Conservation (phyloP, 768 basidiomycete genomes). For the Boletus patriciae region DNA sequence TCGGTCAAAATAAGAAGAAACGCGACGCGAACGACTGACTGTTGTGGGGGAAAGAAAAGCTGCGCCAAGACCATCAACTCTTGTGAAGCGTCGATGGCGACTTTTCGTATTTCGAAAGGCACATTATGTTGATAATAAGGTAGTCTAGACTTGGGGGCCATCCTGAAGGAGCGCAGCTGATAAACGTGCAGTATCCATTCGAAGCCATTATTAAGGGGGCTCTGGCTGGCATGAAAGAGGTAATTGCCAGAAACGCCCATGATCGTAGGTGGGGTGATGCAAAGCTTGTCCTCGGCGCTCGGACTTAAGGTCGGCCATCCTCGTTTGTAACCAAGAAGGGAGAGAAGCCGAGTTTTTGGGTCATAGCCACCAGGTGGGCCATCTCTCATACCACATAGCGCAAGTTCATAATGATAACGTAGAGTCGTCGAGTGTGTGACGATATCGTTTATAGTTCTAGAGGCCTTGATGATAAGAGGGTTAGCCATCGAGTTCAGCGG, state of each 20-base stretch:
- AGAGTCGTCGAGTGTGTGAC: constrained; percentile 27
- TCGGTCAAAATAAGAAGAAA: neutral
- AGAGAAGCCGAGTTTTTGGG: constrained; percentile 27
- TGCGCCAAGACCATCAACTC: constrained; percentile 33
- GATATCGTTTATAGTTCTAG: constrained; percentile 20
- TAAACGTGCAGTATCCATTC: constrained; percentile 36
- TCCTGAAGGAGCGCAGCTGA: constrained; percentile 35
- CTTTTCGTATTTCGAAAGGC: constrained; percentile 35
- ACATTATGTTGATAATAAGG: constrained; percentile 34
- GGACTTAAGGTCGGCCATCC: constrained; percentile 36
- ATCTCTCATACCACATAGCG: constrained; percentile 31
- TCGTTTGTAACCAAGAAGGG: constrained; percentile 32
- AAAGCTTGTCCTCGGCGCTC: constrained; percentile 32
- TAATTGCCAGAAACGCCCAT: constrained; percentile 34
- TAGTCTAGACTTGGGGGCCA: constrained; percentile 24
- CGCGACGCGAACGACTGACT: constrained; percentile 11
- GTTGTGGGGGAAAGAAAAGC: constrained; percentile 31
- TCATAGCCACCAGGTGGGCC: constrained; percentile 22
- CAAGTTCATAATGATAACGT: constrained; percentile 36
- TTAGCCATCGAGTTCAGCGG: neutral
- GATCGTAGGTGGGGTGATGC: constrained; percentile 34
- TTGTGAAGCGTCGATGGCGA: constrained; percentile 33
- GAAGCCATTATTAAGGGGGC: constrained; percentile 31
- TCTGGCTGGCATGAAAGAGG: constrained; percentile 37
- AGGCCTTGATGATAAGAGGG: constrained; percentile 22